Base-by-base conservation (phyloP, 1,284 basidiomycete genomes). In the Marasmius tenuissimus region DNA sequence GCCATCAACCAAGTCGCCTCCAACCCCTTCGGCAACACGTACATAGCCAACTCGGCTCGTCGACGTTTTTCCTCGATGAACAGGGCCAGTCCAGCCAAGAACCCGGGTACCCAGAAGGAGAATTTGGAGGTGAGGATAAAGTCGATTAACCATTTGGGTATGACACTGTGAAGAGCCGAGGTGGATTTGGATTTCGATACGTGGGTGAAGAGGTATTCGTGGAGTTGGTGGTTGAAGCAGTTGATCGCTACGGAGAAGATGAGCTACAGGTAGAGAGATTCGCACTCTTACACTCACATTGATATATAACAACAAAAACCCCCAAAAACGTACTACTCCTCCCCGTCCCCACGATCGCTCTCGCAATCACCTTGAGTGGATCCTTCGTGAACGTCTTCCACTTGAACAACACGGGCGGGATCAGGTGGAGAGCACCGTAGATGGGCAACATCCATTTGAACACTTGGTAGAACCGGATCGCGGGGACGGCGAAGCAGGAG, bases 291-390 rank as follows among this genome's bases (percentile, higher is more conserved):
- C n/a, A 74, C 87, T 61, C 64, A 93, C 92, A 72, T 73, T 98
- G 95, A 73, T 91, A 97, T 63, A 95, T 89, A 48, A 89, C 76
- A 47, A 98, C 89, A 67, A 97, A 97, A 5, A 86, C 78, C 2
- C 92, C 93, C 27, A 98, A 77, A 81, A 98, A 99, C 0, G 94
- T 88, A 1, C 92, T 94, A 68, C 93, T 96, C 56, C 96, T 82
- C 63, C 88, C 74, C 10, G 94, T 95, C 9, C 95, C 95, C 70
- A 85, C 75, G 0, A 84, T 76, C 0, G 91, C 88, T 60, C 83
- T 85, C 8, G 84, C 69, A 1, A 96, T 75, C 75, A 93, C 88
- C 39, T 76, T 78, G 14, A 81, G 70, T 0, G 91, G 94, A 65
- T 88, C 82, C 58, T 83, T 79, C 60, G 81, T 68, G 71, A 94